Conservation (phyloP, 768 basidiomycete species). For the Strobilomyces dryophilus region DNA sequence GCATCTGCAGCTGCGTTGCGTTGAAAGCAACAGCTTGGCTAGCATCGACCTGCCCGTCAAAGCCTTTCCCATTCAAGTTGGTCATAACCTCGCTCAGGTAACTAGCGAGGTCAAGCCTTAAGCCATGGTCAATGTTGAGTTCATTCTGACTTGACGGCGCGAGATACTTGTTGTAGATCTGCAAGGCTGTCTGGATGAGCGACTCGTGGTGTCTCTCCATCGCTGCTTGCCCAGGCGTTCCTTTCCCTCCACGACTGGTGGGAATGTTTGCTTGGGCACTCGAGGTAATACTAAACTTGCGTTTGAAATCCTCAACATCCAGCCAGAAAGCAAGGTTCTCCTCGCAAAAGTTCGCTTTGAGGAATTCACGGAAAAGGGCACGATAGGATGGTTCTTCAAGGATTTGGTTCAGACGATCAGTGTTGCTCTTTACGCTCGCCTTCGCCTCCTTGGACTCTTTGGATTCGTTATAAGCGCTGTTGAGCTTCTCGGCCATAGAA, state of each 20-base stretch:
- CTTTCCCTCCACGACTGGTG: constrained; percentile 36
- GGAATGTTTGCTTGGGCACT: constrained; percentile 69
- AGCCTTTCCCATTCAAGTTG: constrained; percentile 66
- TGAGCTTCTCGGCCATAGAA: constrained; percentile 72
- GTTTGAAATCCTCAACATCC: constrained; percentile 96
- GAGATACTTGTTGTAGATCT: constrained; percentile 92
- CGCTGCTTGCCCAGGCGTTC: constrained; percentile 72
- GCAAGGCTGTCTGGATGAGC: constrained; percentile 89
- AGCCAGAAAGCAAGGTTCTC: constrained; percentile 98
- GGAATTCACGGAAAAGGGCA: constrained; percentile 89
- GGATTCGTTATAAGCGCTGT: constrained; percentile 44
- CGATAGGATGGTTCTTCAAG: constrained; percentile 89
- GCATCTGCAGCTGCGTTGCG: constrained; percentile 91
- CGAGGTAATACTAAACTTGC: constrained; percentile 93
- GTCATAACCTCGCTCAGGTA: constrained; percentile 91
- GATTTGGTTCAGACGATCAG: constrained; percentile 86
- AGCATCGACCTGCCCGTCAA: constrained; percentile 77
- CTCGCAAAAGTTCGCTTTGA: constrained; percentile 94
- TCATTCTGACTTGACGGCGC: constrained; percentile 95
- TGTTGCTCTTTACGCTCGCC: constrained; percentile 80
- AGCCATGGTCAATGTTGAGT: constrained; percentile 96
- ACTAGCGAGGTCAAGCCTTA: constrained; percentile 90
- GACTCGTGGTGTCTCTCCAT: constrained; percentile 98
- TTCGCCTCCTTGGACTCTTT: constrained; percentile 43
- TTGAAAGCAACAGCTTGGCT: constrained; percentile 82